Conservation (phyloP, 345 rosid genomes). For the Carallia brachiata region DNA sequence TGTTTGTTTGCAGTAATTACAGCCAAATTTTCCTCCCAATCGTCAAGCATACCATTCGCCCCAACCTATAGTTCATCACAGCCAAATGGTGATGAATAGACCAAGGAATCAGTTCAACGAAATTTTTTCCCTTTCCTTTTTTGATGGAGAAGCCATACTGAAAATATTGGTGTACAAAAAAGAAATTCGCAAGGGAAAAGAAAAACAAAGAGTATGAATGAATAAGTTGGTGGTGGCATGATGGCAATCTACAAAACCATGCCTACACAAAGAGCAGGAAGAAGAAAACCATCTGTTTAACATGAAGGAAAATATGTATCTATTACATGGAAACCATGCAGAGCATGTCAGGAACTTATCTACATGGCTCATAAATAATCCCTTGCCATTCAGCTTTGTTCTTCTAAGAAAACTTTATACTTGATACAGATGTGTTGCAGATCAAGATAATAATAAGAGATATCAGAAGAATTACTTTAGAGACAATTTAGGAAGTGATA, state of each 20-base stretch:
- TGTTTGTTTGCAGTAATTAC: constrained; percentile 92
- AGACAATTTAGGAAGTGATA: too few relatives aligned
- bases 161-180: not conserved
- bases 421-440: not conserved
- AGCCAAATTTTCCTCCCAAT: constrained; percentile 98
- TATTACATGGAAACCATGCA: not conserved
- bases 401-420: not conserved
- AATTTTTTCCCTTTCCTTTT: too few relatives aligned
- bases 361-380: not conserved
- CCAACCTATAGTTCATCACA: constrained; percentile 44
- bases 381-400: not conserved
- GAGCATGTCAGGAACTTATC: not conserved
- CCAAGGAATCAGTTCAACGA: not conserved
- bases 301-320: not conserved
- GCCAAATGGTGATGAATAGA: constrained; percentile 11
- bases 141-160: too few relatives aligned
- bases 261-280: not conserved
- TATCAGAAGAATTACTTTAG: too few relatives aligned
- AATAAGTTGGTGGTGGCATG: not conserved
- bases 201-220: not conserved
- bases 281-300: not conserved
- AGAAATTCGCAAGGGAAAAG: not conserved
- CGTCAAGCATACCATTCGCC: constrained; percentile 85
- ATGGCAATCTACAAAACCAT: constrained; percentile 2
- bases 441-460: too few relatives aligned